phyloP scores from a whole-genome alignment of 2,329 filamentous ascomycete genomes.

The Claviceps fusiformis region DNA sequence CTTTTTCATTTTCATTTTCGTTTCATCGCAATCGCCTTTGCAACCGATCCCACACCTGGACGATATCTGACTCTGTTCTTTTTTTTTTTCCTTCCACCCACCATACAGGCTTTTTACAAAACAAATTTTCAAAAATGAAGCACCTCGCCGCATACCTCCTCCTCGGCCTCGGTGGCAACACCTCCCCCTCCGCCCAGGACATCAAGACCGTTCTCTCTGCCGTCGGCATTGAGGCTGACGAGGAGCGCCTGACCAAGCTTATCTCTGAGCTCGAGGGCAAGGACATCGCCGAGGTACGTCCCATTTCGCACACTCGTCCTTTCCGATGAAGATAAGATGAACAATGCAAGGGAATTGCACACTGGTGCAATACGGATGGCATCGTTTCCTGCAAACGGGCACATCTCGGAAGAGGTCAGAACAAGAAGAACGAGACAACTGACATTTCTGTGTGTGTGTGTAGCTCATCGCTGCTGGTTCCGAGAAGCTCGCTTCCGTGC shows the following conservation, averaged over 20 bases:
- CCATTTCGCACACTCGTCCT: background rate
- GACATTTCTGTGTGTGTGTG: slow-evolving; percentile 11
- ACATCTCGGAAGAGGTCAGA: background rate
- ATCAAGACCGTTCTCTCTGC: slow-evolving; percentile 81
- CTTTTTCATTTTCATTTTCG: too few species aligned
- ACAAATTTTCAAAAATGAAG: slow-evolving; percentile 61
- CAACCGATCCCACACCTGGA: background rate
- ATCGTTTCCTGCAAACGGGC: too few species aligned
- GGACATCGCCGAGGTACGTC: slow-evolving; percentile 79
- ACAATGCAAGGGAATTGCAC: too few species aligned
- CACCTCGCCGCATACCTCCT: slow-evolving; percentile 99
- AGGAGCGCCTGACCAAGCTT: slow-evolving; percentile 74
- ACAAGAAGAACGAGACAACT: background rate
- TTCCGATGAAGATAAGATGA: background rate
- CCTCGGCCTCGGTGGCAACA: slow-evolving; percentile 85
- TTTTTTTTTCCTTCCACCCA: too few species aligned
- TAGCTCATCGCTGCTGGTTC: slow-evolving; percentile 86
- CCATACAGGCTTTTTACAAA: background rate
- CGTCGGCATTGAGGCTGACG: slow-evolving; percentile 89
- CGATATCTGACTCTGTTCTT: background rate
- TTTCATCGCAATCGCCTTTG: background rate
- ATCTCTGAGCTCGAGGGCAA: slow-evolving; percentile 86
- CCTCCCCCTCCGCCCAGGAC: slow-evolving; percentile 70
- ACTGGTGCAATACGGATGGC: too few species aligned
- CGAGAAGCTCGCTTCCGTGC: slow-evolving; percentile 92